These are phyloP conservation scores for Biscogniauxia mediterranea DNA, from an alignment of 2,329 filamentous ascomycete genomes.

Conservation along the genomic window DNA sequence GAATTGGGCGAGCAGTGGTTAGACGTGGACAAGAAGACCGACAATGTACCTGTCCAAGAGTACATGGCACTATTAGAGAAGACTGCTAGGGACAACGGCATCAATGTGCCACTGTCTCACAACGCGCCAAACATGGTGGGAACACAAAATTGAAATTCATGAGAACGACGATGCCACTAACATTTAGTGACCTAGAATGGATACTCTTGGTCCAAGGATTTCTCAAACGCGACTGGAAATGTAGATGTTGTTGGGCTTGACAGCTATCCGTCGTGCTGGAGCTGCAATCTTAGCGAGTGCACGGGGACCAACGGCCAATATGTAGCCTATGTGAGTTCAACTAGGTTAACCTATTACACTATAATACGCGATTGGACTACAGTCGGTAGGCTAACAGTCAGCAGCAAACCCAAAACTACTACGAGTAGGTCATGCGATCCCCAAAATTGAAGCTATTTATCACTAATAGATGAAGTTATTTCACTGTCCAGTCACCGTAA, in stretches of 20 bases:
- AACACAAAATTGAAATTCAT: background rate
- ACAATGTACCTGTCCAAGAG: conserved; percentile 46
- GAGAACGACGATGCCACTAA: conserved; percentile 3
- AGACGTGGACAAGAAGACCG: conserved; percentile 40
- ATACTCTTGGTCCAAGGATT: conserved; percentile 61
- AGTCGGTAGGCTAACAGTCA: background rate
- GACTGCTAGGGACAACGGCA: conserved; percentile 52
- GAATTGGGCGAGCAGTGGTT: conserved; percentile 48
- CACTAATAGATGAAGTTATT: conserved; percentile 22
- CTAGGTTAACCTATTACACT: background rate
- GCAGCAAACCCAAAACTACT: conserved; percentile 24
- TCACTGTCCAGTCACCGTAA: conserved; percentile 32
- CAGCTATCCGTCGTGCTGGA: conserved; percentile 59
- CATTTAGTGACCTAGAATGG: conserved; percentile 27
- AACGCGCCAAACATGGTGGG: conserved; percentile 59
- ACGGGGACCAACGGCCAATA: conserved; percentile 58
- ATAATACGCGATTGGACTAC: background rate
- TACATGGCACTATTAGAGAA: conserved; percentile 60
- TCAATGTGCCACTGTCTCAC: conserved; percentile 55
- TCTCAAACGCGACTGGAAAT: conserved; percentile 53
- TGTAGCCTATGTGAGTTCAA: conserved; percentile 49
- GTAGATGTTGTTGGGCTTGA: conserved; percentile 53
- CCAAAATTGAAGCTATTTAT: background rate
- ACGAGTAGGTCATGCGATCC: conserved; percentile 16
- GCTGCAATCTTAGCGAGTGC: conserved; percentile 60